Conservation (phyloP, 108 stramenopile genomes). For the Cyclostephanos invisitatus region DNA sequence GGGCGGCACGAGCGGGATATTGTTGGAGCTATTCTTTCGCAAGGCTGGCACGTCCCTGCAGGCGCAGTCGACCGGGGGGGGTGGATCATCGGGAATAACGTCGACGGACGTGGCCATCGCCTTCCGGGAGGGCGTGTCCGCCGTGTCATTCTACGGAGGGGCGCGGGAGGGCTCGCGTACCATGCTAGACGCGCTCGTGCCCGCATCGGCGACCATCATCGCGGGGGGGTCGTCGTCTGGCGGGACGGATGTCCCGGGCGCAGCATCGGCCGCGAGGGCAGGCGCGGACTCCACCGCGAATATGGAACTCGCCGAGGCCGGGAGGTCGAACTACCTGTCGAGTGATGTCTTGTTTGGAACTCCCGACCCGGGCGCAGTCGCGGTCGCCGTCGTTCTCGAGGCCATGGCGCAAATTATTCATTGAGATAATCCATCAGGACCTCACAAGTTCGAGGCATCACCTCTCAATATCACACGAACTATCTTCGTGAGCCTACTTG, state of each 20-base stretch:
- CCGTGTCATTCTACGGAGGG: slow-evolving; percentile 91
- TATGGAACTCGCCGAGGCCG: slow-evolving; percentile 88
- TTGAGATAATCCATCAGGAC: too few relatives aligned
- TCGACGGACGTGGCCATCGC: slow-evolving; percentile 60
- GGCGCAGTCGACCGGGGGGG: slow-evolving; percentile 24
- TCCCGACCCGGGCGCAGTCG: slow-evolving; percentile 96
- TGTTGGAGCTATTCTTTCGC: slow-evolving; percentile 92
- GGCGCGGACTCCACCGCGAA: slow-evolving; percentile 90
- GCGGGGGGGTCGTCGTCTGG: slow-evolving; percentile 12
- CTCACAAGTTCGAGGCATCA: too few relatives aligned
- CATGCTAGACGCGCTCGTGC: slow-evolving; percentile 95
- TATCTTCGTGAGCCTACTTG: too few relatives aligned
- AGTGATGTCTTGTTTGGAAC: slow-evolving; percentile 80
- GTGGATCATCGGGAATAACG: slow-evolving; percentile 32
- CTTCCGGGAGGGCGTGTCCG: slow-evolving; percentile 85
- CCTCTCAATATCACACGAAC: too few relatives aligned
- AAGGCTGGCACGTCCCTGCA: slow-evolving; percentile 60
- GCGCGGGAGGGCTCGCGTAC: slow-evolving; percentile 92
- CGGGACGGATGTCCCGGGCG: slow-evolving; percentile 41
- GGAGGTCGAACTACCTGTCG: slow-evolving; percentile 93
- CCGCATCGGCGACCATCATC: slow-evolving; percentile 61
- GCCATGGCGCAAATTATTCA: slow-evolving; percentile 48
- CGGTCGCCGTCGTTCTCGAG: slow-evolving; percentile 88
- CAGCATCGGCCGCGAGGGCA: slow-evolving; percentile 67
- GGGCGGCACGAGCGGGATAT: slow-evolving; percentile 96